Evolutionary conservation across 2,329 filamentous ascomycete genomes (phyloP).

Genomic region (Microdochium paspali): DNA sequence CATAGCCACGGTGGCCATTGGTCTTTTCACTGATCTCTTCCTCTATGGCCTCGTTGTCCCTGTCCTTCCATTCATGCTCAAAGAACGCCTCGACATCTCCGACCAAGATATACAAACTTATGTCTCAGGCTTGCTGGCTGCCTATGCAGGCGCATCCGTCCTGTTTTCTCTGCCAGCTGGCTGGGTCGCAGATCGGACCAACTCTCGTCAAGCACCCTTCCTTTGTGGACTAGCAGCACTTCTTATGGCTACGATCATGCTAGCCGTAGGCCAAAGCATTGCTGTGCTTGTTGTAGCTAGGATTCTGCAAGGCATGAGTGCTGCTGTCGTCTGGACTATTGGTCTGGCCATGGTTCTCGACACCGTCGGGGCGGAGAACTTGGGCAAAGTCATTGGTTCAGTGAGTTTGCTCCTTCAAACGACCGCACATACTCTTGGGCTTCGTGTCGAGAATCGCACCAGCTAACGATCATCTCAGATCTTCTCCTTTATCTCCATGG

Average conservation of each 20-base stretch:
- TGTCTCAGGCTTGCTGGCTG: conserved; percentile 41
- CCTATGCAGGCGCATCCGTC: conserved; percentile 43
- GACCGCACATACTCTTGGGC: too few species aligned
- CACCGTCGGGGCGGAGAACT: conserved; percentile 41
- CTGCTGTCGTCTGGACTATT: conserved; percentile 45
- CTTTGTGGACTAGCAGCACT: conserved; percentile 43
- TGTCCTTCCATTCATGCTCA: conserved; percentile 46
- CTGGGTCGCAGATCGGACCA: conserved; percentile 41
- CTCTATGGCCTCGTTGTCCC: conserved; percentile 51
- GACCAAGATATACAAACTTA: conserved; percentile 37
- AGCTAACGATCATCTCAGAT: conserved; percentile 22
- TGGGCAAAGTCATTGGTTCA: conserved; percentile 53
- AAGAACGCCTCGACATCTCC: conserved; percentile 37
- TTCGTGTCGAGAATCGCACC: too few species aligned
- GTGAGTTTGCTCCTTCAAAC: too few species aligned
- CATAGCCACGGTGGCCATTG: conserved; percentile 42
- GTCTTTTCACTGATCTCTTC: conserved; percentile 49
- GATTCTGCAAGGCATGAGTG: conserved; percentile 46
- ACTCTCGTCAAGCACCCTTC: conserved; percentile 47
- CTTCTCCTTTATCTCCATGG: conserved; percentile 49
- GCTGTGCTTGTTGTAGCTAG: conserved; percentile 39
- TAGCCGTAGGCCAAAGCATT: conserved; percentile 39
- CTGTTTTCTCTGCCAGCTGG: conserved; percentile 41
- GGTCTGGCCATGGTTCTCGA: conserved; percentile 48
- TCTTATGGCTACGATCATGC: conserved; percentile 41